Base-by-base conservation (phyloP, 2,329 filamentous ascomycete genomes). In the Elsinoe australis region DNA sequence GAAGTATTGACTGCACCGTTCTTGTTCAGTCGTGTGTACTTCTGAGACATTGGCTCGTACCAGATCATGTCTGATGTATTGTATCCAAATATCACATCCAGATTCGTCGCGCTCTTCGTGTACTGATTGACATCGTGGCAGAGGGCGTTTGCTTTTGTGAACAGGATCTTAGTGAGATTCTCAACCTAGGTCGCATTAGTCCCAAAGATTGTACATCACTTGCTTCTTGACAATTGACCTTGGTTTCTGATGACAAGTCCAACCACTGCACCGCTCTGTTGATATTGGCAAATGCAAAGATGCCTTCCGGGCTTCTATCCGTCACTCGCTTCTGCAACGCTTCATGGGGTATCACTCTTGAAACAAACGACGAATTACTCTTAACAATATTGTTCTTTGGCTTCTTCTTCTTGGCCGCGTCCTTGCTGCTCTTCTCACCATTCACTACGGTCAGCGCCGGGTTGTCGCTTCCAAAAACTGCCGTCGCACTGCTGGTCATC, bases 351-450 rank as follows among this genome's bases (percentile, higher is more conserved):
- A 96, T 95, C 24, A 95, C 90, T 48, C 92, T 75, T n/a, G 90
- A 95, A 22, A 98, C 92, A 62, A 95, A 98, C 0, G 90, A 95
- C 7, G 92, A 98, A 66, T 95, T 96, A 69, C 88, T 96, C 73
- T 98, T 98, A 46, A 90, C 82, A 65, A 98, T 92, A 65, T 94
- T 96, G 67, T 90, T 96, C 74, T 96, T 98, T 2, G 92, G 92
- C 65, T 98, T 98, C 61, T 83, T 79, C 63, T 80, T 78, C 72
- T 95, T 95, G 18, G 71, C 62, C 7, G 71, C 70, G 53, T 75
- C 72, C 54, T 78, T 80, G 32, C n/a, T n/a, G n/a, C 78, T 75
- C 52, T 62, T 59, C 59, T 89, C 86, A 59, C 87, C 87, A 22
- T 75, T 72, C 45, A 76, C 74, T 14, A 74, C 72, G 8, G 75